phyloP scores from a whole-genome alignment of 2,329 filamentous ascomycete genomes.

The Rhynchosporium secalis region DNA sequence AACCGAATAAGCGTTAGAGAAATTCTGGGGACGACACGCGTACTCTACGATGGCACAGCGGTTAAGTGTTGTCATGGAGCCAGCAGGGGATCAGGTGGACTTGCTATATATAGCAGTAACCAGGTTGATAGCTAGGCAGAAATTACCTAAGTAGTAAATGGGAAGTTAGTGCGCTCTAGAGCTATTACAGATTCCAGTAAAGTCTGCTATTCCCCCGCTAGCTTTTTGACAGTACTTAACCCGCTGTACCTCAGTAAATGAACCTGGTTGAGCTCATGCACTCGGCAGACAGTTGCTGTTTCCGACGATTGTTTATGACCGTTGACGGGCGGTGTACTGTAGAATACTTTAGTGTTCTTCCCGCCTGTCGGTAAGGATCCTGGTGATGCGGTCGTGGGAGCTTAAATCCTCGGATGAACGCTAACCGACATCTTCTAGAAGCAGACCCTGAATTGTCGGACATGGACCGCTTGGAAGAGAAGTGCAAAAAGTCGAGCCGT shows the following conservation, averaged over 20 bases:
- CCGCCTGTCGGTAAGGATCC: background rate
- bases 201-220: too few species aligned
- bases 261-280: background rate
- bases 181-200: too few species aligned
- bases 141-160: too few species aligned
- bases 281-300: background rate
- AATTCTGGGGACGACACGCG: slow-evolving; percentile 26
- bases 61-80: too few species aligned
- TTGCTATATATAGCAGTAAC: too few species aligned
- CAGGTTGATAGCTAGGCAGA: too few species aligned
- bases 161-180: too few species aligned
- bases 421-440: slow-evolving; percentile 17
- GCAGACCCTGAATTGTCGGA: slow-evolving; percentile 13
- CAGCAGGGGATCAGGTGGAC: too few species aligned
- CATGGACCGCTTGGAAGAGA: slow-evolving; percentile 24
- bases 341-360: background rate
- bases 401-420: slow-evolving; percentile 27
- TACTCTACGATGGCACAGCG: background rate
- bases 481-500: slow-evolving; percentile 16
- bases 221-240: too few species aligned
- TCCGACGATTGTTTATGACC: slow-evolving; percentile 4
- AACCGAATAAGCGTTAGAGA: slow-evolving; percentile 1
- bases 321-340: background rate
- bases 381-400: background rate
- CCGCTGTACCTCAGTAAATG: background rate